phyloP scores from a whole-genome alignment of 2,329 filamentous ascomycete genomes.

The Diaporthe sp. region DNA sequence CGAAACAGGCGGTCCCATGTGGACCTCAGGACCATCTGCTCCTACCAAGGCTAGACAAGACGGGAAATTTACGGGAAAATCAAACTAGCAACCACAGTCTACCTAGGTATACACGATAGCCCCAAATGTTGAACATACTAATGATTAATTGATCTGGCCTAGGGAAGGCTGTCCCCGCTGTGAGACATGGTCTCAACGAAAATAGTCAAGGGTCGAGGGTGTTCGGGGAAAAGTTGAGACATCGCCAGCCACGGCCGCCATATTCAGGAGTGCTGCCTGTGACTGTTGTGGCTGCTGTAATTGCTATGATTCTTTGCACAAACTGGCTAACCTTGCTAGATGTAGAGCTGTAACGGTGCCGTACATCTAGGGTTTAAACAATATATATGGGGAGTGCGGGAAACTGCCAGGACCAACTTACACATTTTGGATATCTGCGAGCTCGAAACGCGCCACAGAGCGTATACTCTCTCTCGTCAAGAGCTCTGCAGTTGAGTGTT shows the following conservation, averaged over 20 bases:
- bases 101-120: neutral
- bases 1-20: too few species aligned
- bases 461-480: neutral
- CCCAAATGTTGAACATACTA: neutral
- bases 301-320: neutral
- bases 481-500: neutral
- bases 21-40: neutral
- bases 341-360: neutral
- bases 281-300: neutral
- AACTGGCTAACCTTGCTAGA: too few species aligned
- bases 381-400: neutral
- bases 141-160: neutral
- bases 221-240: conserved; percentile 18
- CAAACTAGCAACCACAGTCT: neutral
- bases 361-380: neutral
- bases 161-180: neutral
- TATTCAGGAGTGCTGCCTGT: neutral
- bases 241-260: conserved; percentile 1
- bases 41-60: neutral
- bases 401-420: neutral
- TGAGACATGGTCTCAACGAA: conserved; percentile 28
- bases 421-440: too few species aligned
- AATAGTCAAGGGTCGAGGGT: conserved; percentile 7
- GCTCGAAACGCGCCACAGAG: neutral
- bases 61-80: neutral